These are phyloP conservation scores for Plasmodium relictum DNA, from an alignment of 169 alveolate species.

Conservation along the genomic window DNA sequence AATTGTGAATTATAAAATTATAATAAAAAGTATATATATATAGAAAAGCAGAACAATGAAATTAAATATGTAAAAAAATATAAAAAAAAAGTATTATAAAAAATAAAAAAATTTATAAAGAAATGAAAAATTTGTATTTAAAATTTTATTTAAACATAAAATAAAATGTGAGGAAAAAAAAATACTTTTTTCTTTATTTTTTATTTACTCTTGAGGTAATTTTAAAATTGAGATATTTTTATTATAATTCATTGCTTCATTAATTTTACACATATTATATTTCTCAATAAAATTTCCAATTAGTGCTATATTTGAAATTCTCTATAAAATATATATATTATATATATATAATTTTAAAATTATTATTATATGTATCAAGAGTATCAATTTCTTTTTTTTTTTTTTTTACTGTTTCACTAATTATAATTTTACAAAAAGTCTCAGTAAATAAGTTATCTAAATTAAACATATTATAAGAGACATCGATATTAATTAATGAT, in stretches of 20 bases:
- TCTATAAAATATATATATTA: slow-evolving; percentile 9
- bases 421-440: slow-evolving; percentile 30
- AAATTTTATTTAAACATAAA: too few species aligned
- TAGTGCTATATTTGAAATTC: slow-evolving; percentile 39
- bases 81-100: neutral
- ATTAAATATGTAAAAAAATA: neutral
- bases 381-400: slow-evolving; percentile 19
- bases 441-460: slow-evolving; percentile 38
- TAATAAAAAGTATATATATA: neutral
- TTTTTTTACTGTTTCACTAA: slow-evolving; percentile 36
- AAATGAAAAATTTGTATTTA: neutral
- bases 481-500: slow-evolving; percentile 37
- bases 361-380: neutral
- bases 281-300: slow-evolving; percentile 51
- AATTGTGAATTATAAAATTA: neutral
- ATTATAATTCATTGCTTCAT: slow-evolving; percentile 63
- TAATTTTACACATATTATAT: slow-evolving; percentile 42
- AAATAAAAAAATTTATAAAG: neutral
- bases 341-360: neutral
- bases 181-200: too few species aligned
- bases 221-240: slow-evolving; percentile 46
- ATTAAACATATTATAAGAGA: slow-evolving; percentile 69
- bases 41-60: neutral
- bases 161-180: too few species aligned
- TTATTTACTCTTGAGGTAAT: slow-evolving; percentile 57